These are phyloP conservation scores for Pistacia vera DNA, from an alignment of 345 rosid genomes.

Conservation along the genomic window DNA sequence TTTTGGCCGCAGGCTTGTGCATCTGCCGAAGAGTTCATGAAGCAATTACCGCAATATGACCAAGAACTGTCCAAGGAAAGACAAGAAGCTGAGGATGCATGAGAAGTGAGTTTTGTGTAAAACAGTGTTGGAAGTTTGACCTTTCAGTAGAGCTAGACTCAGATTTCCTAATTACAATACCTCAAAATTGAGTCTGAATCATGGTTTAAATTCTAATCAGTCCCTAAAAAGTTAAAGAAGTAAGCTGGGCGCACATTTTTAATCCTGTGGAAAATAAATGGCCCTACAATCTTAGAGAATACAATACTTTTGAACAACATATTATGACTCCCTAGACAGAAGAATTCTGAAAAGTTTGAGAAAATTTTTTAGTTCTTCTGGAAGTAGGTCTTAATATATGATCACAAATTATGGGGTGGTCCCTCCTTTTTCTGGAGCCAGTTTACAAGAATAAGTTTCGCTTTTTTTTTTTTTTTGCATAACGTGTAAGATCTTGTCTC, in stretches of 20 bases:
- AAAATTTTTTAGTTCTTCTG: too few relatives aligned
- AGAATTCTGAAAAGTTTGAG: background rate
- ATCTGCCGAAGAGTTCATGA: slow-evolving; percentile 87
- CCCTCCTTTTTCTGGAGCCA: background rate
- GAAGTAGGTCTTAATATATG: background rate
- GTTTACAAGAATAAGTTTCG: too few relatives aligned
- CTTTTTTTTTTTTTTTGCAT: too few relatives aligned
- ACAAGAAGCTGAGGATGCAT: slow-evolving; percentile 72
- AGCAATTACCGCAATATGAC: slow-evolving; percentile 70
- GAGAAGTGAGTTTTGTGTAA: slow-evolving; percentile 63
- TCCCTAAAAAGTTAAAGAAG: background rate
- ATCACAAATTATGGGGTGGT: too few relatives aligned
- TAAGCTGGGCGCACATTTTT: too few relatives aligned
- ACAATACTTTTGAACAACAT: background rate
- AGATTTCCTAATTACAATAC: background rate
- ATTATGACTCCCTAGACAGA: too few relatives aligned
- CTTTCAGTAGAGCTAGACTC: too few relatives aligned
- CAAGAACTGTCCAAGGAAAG: slow-evolving; percentile 60
- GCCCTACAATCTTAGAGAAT: background rate
- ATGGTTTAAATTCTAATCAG: background rate
- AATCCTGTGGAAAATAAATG: background rate
- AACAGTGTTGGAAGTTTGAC: background rate
- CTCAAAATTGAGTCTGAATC: background rate
- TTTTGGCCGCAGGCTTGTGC: slow-evolving; percentile 51
- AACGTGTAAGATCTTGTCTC: too few relatives aligned